phyloP scores from a whole-genome alignment of 1,139 yeast species.

The Kluyveromyces sp. region DNA sequence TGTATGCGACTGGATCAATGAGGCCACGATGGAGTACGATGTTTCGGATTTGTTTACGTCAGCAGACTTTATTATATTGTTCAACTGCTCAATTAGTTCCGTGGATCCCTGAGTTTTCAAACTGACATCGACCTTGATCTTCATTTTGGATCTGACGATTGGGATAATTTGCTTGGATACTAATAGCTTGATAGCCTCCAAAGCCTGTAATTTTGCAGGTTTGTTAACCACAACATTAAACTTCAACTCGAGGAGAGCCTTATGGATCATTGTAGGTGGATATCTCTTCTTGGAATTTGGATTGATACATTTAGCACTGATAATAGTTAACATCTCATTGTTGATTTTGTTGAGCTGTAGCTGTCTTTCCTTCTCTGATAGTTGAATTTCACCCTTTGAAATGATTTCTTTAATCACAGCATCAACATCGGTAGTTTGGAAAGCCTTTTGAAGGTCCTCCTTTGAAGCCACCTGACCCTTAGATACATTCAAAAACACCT shows the following conservation, averaged over 20 bases:
- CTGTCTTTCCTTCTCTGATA: constrained; percentile 87
- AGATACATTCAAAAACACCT: constrained; percentile 84
- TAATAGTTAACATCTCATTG: constrained; percentile 74
- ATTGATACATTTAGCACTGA: constrained; percentile 86
- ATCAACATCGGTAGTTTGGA: constrained; percentile 71
- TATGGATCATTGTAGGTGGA: constrained; percentile 90
- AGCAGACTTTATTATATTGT: constrained; percentile 23
- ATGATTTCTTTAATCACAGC: constrained; percentile 71
- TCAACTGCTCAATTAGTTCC: constrained; percentile 20
- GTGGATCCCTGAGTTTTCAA: constrained; percentile 40
- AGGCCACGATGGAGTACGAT: constrained; percentile 55
- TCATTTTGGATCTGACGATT: constrained; percentile 91
- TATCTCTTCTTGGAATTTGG: constrained; percentile 86
- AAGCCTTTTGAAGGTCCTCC: constrained; percentile 68
- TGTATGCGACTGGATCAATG: constrained; percentile 84
- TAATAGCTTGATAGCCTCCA: constrained; percentile 79
- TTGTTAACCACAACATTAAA: constrained; percentile 74
- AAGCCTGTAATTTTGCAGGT: constrained; percentile 79
- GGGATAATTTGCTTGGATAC: constrained; percentile 80
- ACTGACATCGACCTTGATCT: constrained; percentile 50
- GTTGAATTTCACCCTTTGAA: constrained; percentile 86
- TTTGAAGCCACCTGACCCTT: constrained; percentile 91
- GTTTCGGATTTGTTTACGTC: constrained; percentile 38
- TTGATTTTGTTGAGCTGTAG: constrained; percentile 68
- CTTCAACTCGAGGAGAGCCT: constrained; percentile 71